phyloP scores from a whole-genome alignment of 2,329 filamentous ascomycete genomes.

The Trichoderma afroharzianum region DNA sequence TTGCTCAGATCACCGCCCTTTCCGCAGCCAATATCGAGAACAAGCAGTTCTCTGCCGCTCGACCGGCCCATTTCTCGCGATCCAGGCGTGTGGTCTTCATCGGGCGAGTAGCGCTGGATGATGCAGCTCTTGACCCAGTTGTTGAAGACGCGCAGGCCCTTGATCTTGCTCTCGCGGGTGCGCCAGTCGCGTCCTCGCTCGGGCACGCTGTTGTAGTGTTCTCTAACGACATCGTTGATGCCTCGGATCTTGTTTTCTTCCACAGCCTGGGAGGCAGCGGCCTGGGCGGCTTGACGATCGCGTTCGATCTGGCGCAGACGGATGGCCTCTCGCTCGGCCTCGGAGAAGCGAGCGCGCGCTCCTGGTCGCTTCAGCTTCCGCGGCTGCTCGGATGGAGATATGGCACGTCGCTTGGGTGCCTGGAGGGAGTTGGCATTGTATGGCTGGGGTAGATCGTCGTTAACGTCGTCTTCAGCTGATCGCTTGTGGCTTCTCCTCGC shows the following conservation, averaged over 20 bases:
- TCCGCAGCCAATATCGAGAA: conserved; percentile 92
- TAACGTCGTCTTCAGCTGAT: conserved; percentile 32
- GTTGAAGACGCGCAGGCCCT: conserved; percentile 90
- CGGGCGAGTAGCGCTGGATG: conserved; percentile 91
- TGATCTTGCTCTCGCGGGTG: conserved; percentile 90
- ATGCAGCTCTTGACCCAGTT: conserved; percentile 99
- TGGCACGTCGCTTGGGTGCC: conserved; percentile 55
- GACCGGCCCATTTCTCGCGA: conserved; percentile 51
- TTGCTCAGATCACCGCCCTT: conserved; percentile 95
- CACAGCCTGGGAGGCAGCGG: conserved; percentile 33
- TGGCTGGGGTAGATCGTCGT: conserved; percentile 52
- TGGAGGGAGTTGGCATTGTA: conserved; percentile 58
- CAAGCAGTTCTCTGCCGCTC: conserved; percentile 62
- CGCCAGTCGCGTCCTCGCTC: conserved; percentile 93
- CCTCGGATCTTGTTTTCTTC: conserved; percentile 44
- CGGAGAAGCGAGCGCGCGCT: conserved; percentile 62
- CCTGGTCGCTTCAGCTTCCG: conserved; percentile 68
- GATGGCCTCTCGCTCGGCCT: conserved; percentile 64
- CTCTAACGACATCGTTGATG: conserved; percentile 78
- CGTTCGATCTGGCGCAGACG: conserved; percentile 60
- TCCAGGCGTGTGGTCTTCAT: conserved; percentile 66
- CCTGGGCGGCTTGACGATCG: conserved; percentile 41
- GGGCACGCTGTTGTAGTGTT: conserved; percentile 95
- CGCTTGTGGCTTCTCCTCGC: conserved; percentile 29
- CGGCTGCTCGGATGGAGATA: conserved; percentile 53